These are phyloP conservation scores for Geranium rotundifolium DNA, from an alignment of 345 rosid genomes.

Conservation along the genomic window DNA sequence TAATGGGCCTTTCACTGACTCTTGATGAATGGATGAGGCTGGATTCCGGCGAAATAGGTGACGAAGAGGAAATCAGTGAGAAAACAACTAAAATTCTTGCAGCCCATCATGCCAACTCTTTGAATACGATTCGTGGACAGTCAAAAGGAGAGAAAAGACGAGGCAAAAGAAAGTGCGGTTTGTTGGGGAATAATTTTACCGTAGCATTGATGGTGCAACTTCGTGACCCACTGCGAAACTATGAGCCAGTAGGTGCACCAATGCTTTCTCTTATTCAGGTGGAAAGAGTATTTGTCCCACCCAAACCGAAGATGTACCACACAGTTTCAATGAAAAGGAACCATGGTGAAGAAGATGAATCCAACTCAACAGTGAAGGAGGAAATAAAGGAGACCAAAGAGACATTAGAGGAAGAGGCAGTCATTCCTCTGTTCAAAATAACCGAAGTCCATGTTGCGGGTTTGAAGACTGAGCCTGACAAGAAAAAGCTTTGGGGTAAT, in stretches of 20 bases:
- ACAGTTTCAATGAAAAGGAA: constrained; percentile 48
- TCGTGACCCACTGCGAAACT: constrained; percentile 66
- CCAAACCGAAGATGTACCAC: constrained; percentile 66
- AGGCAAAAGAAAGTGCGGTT: constrained; percentile 67
- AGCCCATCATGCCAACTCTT: constrained; percentile 79
- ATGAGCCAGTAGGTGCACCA: constrained; percentile 86
- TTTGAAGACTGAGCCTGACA: constrained; percentile 48
- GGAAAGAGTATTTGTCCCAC: constrained; percentile 81
- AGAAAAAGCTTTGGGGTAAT: constrained; percentile 66
- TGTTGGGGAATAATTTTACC: constrained; percentile 84
- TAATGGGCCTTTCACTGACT: constrained; percentile 81
- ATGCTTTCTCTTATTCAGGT: constrained; percentile 96
- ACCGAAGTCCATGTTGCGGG: constrained; percentile 83
- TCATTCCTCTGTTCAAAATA: constrained; percentile 52
- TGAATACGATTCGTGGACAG: constrained; percentile 53
- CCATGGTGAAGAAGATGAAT: constrained; percentile 37
- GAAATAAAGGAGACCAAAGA: constrained; percentile 17
- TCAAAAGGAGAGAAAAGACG: constrained; percentile 46
- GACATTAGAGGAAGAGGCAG: constrained; percentile 37
- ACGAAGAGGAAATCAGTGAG: constrained; percentile 71
- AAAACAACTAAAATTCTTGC: constrained; percentile 74
- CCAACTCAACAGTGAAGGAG: constrained; percentile 13
- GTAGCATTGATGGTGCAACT: constrained; percentile 91
- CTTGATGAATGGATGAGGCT: constrained; percentile 90
- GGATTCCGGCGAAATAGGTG: constrained; percentile 78